Evolutionary conservation across 2,329 filamentous ascomycete genomes (phyloP), one percentile per base, ranked within the genome.

Genomic region (Pseudogymnoascus sp.): DNA sequence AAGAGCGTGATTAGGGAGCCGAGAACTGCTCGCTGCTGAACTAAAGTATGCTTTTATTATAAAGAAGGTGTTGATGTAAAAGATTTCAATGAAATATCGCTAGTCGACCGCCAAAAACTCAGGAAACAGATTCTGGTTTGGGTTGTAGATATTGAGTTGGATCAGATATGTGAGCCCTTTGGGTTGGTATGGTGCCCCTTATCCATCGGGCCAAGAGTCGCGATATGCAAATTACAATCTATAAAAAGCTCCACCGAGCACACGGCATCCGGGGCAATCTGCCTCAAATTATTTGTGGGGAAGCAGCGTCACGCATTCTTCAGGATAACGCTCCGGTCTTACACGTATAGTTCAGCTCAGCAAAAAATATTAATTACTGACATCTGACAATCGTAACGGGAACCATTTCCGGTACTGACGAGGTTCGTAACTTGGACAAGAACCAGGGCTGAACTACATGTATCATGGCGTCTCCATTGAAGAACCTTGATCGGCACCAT

Each of bases 171-270:
- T 52, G 45, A 52, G 45, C 45, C 45, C 45, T 30, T 18, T 30
- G 45, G 26, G 45, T 30, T 48, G 45, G 41, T 52, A 30, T 9
- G 23, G 5, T 30, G 15, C 45, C 45, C 45, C 45, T 52, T 52
- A 52, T 52, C 45, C 45, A 52, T 52, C 45, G 15, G 15, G 45
- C 45, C 45, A 52, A 52, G 45, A 52, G 45, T 52, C 45, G 45
- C 45, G 45, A 52, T 52, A 52, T 30, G 26, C 45, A 52, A 52
- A 52, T 52, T 52, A 52, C 45, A 52, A 52, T 52, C 45, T 52
- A 52, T 52, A 52, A 52, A 52, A 52, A 52, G 45, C 45, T 30
- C 45, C 26, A 52, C 45, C 10, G 45, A 52, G 45, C 45, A 52
- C 26, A 52, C 45, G 45, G 26, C 45, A 30, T 52, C 45, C 26